These are phyloP conservation scores for Plasmodium gallinaceum DNA, from an alignment of 169 alveolate genomes.

Conservation along the genomic window DNA sequence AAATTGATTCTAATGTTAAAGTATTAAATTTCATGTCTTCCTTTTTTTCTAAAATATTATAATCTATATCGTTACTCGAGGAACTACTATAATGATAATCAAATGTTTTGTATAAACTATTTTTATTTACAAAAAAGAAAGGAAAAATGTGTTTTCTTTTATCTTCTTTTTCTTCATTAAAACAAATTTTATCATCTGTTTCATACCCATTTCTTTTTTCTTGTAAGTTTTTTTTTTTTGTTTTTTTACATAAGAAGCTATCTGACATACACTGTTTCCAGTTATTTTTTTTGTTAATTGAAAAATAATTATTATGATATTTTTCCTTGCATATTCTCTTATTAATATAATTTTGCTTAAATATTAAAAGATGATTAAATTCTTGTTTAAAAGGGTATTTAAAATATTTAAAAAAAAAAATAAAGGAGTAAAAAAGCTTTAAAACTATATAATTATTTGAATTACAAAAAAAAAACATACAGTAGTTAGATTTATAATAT, in stretches of 20 bases:
- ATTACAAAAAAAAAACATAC: slow-evolving; percentile 55
- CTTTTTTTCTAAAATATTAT: slow-evolving; percentile 2
- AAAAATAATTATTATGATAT: too few species aligned
- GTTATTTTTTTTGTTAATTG: background rate
- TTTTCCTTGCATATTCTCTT: background rate
- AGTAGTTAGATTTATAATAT: slow-evolving; percentile 9
- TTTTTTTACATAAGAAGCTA: background rate
- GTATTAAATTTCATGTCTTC: slow-evolving; percentile 9
- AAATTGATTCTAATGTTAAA: slow-evolving; percentile 4
- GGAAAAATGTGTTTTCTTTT: too few species aligned
- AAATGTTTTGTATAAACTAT: too few species aligned
- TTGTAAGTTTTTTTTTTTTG: background rate
- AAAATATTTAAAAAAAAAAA: slow-evolving; percentile 48
- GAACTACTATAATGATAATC: too few species aligned
- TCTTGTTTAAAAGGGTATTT: slow-evolving; percentile 25
- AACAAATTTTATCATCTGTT: background rate
- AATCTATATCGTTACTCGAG: slow-evolving; percentile 9
- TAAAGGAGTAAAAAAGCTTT: slow-evolving; percentile 32
- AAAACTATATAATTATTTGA: slow-evolving; percentile 45
- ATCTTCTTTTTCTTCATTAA: too few species aligned
- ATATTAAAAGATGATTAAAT: slow-evolving; percentile 3
- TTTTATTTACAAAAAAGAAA: too few species aligned
- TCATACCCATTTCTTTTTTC: background rate
- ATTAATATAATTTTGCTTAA: background rate
- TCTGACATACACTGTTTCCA: background rate